Evolutionary conservation across 2,329 filamentous ascomycete genomes (phyloP).

Genomic region (Hirsutella thompsonii): DNA sequence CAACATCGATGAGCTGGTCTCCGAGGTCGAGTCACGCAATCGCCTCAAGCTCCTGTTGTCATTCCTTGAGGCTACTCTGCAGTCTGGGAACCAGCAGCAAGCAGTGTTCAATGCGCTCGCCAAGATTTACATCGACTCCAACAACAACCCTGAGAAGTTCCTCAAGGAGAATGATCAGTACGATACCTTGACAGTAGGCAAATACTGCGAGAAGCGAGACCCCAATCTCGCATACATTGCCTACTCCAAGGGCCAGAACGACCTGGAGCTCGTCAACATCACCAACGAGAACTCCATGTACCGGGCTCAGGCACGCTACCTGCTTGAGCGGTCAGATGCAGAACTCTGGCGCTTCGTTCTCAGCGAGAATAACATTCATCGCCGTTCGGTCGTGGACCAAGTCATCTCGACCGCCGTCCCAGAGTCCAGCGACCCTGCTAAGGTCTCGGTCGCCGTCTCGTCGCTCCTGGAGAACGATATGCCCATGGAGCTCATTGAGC

Average conservation of each 20-base stretch:
- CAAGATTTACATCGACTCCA: constrained; percentile 98
- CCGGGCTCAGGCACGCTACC: constrained; percentile 89
- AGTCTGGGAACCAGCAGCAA: constrained; percentile 85
- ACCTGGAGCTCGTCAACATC: constrained; percentile 91
- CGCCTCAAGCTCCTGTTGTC: constrained; percentile 88
- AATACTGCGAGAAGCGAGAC: constrained; percentile 98
- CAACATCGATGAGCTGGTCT: constrained; percentile 86
- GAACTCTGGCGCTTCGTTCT: constrained; percentile 95
- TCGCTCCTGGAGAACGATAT: constrained; percentile 86
- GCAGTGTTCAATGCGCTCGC: constrained; percentile 94
- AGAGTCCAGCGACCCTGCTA: constrained; percentile 82
- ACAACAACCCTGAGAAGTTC: constrained; percentile 97
- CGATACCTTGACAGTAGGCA: constrained; percentile 81
- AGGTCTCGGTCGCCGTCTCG: constrained; percentile 88
- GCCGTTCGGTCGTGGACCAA: constrained; percentile 87
- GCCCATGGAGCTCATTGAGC: constrained; percentile 87
- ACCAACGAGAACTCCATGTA: constrained; percentile 99
- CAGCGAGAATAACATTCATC: constrained; percentile 89
- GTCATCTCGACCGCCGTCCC: constrained; percentile 92
- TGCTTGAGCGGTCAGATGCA: constrained; percentile 75
- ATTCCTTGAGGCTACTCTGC: constrained; percentile 87
- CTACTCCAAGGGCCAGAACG: constrained; percentile 93
- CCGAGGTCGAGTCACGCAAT: constrained; percentile 91
- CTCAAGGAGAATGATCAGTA: constrained; percentile 96
- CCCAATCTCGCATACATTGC: constrained; percentile 91